Evolutionary conservation across 495 filamentous ascomycete genomes (phyloP), one percentile per base, ranked within the genome.

Genomic region (Podospora australis): DNA sequence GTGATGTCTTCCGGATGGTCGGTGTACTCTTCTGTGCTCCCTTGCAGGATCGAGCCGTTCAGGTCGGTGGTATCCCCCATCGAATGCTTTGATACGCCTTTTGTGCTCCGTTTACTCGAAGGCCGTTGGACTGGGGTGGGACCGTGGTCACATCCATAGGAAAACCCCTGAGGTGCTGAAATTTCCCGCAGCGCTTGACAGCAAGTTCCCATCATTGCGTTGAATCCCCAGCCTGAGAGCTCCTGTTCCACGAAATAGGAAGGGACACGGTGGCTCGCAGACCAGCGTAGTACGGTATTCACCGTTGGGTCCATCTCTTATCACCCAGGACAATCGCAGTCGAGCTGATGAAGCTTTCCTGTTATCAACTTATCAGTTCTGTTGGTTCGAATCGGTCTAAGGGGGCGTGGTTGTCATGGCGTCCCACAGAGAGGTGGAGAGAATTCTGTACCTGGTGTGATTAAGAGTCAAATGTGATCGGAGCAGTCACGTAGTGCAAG

Each of bases 1-100:
- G 40, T 43, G 13, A 43, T 8, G 22, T 43, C 40, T 43, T 43
- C 22, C n/a, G 23, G 40, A 9, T n/a, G 21, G 24, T 43, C 40
- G 10, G 11, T 23, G 19, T 14, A 43, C 32, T 36, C 14, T 16
- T 36, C 32, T n/a, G n/a, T n/a, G n/a, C n/a, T n/a, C n/a, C n/a
- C n/a, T n/a, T n/a, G n/a, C n/a, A n/a, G n/a, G n/a, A n/a, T n/a
- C n/a, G n/a, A n/a, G n/a, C n/a, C 19, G 6, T 36, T 17, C 32
- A 17, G 4, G n/a, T 36, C 32, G 32, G n/a, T 17, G n/a, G 32
- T 17, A 17, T 36, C n/a, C n/a, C n/a, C n/a, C n/a, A n/a, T n/a
- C n/a, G n/a, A n/a, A n/a, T n/a, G n/a, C n/a, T n/a, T n/a, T n/a
- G n/a, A n/a, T n/a, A n/a, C n/a, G n/a, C n/a, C n/a, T n/a, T n/a